Evolutionary conservation across 129 eudicot genomes (phyloP).

Genomic region (Centaurea solstitialis): DNA sequence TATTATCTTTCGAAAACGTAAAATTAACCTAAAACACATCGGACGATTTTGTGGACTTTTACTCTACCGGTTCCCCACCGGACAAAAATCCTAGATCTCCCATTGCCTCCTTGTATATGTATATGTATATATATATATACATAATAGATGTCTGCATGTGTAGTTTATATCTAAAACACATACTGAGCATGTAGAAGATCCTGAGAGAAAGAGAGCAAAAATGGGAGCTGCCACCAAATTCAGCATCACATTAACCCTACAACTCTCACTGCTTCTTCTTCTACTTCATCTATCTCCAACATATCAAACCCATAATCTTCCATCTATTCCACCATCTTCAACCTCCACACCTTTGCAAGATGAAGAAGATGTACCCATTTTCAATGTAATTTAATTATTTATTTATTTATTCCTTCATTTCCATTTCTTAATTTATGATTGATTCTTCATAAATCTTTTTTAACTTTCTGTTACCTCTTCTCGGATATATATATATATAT

Average conservation of each 20-base stretch:
- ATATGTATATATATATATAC: no score
- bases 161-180: no score
- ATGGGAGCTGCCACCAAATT: conserved; percentile 16
- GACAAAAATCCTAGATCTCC: no score
- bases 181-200: background rate
- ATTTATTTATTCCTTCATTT: background rate
- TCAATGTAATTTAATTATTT: conserved; percentile 11
- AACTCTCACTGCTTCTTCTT: conserved; percentile 14
- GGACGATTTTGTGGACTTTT: no score
- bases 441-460: background rate
- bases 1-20: no score
- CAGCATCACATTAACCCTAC: conserved; percentile 1
- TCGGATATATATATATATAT: background rate
- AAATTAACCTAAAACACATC: no score
- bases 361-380: background rate
- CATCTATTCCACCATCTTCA: background rate
- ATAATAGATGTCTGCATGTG: no score
- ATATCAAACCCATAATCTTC: background rate
- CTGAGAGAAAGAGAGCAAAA: background rate
- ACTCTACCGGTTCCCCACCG: no score
- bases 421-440: background rate
- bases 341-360: conserved; percentile 25
- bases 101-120: no score
- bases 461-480: background rate
- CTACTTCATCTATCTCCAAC: background rate